Base-by-base conservation (phyloP, 192 early-diverging fungal genomes). In the Backusella australiensis region DNA sequence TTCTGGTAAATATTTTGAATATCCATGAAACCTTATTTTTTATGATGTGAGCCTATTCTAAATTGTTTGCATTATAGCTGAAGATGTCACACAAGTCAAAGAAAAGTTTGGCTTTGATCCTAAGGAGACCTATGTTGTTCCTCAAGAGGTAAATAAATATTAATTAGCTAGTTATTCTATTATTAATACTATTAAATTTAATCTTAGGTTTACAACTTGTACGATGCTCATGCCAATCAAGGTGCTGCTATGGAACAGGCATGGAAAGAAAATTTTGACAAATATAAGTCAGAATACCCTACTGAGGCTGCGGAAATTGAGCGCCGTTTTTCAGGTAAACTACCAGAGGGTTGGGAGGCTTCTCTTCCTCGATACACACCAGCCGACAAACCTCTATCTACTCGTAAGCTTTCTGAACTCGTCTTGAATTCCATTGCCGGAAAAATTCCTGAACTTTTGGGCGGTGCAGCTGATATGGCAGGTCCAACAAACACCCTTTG, bases 381-480 rank as follows among this genome's bases (percentile, higher is more conserved):
- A 11, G 76, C 75, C 0, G 96, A 96, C 83, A 84, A 92, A 71
- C 59, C 94, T 11, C 80, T 87, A 39, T 96, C 94, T 0, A 96
- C 96, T 29, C 89, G 96, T 75, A 98, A 98, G 85, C 85, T 90
- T 52, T 94, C 94, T 12, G 95, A 98, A 82, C 85, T 41, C 15
- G 90, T 94, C 29, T 75, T 99, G 69, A 93, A 93, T 85, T 90
- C 91, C 46, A 81, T 98, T 72, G 93, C 94, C 4, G 88, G 90
- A 7, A 39, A 82, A 6, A 46, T 98, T 29, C 95, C 95, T 3
- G 96, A 98, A 78, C 86, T 98, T 2, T 78, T 97, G 39, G 91
- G 95, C 74, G 97, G 97, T 12, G 97, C 96, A 19, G 97, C 97
- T 4, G 97, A 99, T 84, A 82, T 99, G 83, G 96, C 97, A 34